phyloP scores from a whole-genome alignment of 2,329 filamentous ascomycete species.

The Exophiala viscosa region DNA sequence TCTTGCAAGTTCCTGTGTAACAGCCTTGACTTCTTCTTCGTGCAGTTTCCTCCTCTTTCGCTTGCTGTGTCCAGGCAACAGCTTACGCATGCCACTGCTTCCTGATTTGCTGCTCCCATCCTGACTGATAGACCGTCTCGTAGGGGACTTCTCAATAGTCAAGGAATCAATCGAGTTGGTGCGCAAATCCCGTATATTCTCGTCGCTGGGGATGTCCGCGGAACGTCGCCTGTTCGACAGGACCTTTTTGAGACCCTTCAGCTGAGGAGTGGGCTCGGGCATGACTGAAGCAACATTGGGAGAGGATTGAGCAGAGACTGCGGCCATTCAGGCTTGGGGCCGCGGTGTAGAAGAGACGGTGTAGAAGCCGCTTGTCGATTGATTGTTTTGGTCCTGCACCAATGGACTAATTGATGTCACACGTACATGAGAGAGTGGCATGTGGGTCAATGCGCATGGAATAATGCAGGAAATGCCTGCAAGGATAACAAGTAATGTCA shows the following conservation, averaged over 20 bases:
- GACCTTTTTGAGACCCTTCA: slow-evolving; percentile 37
- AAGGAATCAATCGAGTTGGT: slow-evolving; percentile 37
- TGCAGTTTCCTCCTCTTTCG: slow-evolving; percentile 42
- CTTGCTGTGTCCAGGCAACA: slow-evolving; percentile 44
- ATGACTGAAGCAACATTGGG: slow-evolving; percentile 22
- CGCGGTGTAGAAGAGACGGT: background rate
- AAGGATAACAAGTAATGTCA: too few species aligned
- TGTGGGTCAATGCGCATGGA: background rate
- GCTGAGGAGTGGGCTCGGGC: slow-evolving; percentile 29
- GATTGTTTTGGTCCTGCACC: slow-evolving; percentile 1
- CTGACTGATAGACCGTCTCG: slow-evolving; percentile 35
- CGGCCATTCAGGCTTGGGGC: slow-evolving; percentile 20
- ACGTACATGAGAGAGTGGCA: background rate
- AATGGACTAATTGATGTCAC: background rate
- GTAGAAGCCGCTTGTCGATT: slow-evolving; percentile 3
- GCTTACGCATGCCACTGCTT: slow-evolving; percentile 49
- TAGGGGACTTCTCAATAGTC: slow-evolving; percentile 32
- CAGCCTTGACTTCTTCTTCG: slow-evolving; percentile 25
- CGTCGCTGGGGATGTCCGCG: slow-evolving; percentile 22
- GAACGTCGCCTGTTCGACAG: slow-evolving; percentile 37
- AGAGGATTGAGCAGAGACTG: slow-evolving; percentile 18
- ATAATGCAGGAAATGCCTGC: background rate
- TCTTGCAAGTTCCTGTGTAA: slow-evolving; percentile 19
- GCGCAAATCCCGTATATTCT: slow-evolving; percentile 33
- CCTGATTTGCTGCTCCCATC: slow-evolving; percentile 39